A percentile compares a stretch with the other conserved stretches of the same genome.
These are phyloP conservation scores for Pseudogymnoascus sp. DNA, from an alignment of 2,329 filamentous ascomycete genomes.

Conservation along the genomic window DNA sequence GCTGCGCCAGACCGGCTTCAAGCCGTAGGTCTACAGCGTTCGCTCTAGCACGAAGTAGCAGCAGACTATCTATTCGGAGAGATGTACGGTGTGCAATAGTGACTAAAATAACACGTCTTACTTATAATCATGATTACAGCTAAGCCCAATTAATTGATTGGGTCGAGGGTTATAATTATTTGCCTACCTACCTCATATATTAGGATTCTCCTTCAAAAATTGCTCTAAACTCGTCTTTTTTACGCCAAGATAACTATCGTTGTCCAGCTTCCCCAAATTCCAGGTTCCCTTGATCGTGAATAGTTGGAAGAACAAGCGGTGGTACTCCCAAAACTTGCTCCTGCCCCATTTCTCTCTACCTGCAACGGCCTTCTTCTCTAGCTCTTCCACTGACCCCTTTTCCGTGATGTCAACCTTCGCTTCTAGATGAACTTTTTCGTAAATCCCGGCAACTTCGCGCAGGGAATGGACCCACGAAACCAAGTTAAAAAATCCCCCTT, in stretches of 20 bases:
- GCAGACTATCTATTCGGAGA: neutral
- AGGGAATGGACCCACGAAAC: conserved; percentile 12
- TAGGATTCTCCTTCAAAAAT: neutral
- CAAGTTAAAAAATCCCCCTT: conserved; percentile 9
- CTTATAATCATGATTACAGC: neutral
- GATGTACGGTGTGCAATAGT: neutral
- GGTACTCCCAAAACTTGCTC: conserved; percentile 3
- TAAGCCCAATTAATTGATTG: neutral
- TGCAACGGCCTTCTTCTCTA: neutral
- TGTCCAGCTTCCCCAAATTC: conserved; percentile 1
- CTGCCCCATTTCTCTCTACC: neutral
- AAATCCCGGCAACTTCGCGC: neutral
- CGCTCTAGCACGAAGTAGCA: neutral
- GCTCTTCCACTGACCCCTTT: neutral
- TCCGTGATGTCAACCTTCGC: neutral
- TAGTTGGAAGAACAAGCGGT: conserved; percentile 2
- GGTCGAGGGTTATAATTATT: neutral
- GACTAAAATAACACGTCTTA: no score
- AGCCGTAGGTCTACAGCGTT: conserved; percentile 26
- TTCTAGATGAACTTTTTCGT: neutral
- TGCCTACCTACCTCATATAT: neutral
- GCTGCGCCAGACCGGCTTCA: conserved; percentile 16
- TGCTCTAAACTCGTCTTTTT: neutral
- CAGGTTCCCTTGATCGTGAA: conserved; percentile 8
- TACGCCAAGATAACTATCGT: neutral